Percentiles rank a stretch among this genome's conserved stretches.
phyloP scores from a whole-genome alignment of 2,329 filamentous ascomycete species.

The Ambrosiella beaveri region DNA sequence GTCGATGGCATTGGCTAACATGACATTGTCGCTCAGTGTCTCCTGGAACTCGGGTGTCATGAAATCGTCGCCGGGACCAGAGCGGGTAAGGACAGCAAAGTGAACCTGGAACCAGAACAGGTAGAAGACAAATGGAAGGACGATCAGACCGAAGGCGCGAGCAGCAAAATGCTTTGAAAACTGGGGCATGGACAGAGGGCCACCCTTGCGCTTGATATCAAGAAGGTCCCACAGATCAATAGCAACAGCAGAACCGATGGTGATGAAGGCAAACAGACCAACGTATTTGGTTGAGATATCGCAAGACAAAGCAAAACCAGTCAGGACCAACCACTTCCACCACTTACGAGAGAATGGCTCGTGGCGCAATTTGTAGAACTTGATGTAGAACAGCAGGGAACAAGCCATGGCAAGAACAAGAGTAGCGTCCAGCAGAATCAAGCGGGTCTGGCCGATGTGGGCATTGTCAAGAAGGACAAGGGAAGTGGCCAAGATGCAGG shows the following conservation, averaged over 20 bases:
- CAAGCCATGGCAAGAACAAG: conserved; percentile 92
- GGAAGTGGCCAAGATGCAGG: conserved; percentile 69
- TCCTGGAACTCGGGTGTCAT: conserved; percentile 98
- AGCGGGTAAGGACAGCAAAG: conserved; percentile 73
- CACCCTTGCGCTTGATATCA: conserved; percentile 69
- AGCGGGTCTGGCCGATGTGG: conserved; percentile 85
- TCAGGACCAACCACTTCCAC: conserved; percentile 99
- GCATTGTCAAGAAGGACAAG: conserved; percentile 92
- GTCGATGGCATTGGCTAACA: conserved; percentile 70
- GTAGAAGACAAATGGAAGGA: conserved; percentile 93
- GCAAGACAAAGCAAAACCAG: conserved; percentile 84
- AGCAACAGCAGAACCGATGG: conserved; percentile 80
- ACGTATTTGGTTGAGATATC: conserved; percentile 99
- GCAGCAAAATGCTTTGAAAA: conserved; percentile 85
- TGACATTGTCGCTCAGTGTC: conserved; percentile 83
- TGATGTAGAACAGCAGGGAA: conserved; percentile 84
- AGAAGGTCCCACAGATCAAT: conserved; percentile 93
- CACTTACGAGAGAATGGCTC: conserved; percentile 83
- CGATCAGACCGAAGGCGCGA: conserved; percentile 66
- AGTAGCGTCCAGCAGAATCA: conserved; percentile 89
- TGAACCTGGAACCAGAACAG: conserved; percentile 99
- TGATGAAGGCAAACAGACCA: conserved; percentile 89
- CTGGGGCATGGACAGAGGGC: conserved; percentile 58
- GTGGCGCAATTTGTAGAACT: conserved; percentile 92
- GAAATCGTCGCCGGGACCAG: conserved; percentile 92